Evolutionary conservation across 1,284 basidiomycete genomes (phyloP).

Genomic region (Megacollybia platyphylla): DNA sequence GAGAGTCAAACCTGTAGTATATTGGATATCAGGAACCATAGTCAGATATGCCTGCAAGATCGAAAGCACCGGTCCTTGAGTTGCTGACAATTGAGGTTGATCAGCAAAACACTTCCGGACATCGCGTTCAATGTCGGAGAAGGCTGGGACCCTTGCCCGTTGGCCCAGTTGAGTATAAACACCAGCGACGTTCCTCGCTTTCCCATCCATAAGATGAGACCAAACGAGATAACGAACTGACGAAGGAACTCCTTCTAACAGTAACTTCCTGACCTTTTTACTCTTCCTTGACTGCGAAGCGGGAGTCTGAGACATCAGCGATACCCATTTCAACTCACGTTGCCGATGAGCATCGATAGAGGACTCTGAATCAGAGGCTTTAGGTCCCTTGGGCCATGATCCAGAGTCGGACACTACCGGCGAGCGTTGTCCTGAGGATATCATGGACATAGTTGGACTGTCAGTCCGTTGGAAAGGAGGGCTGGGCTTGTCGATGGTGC

Average conservation of each 20-base stretch:
- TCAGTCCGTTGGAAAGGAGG: constrained; percentile 25
- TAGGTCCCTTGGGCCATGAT: constrained; percentile 1
- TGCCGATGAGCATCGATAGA: constrained; percentile 60
- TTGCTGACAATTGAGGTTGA: constrained; percentile 39
- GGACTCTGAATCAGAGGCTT: constrained; percentile 14
- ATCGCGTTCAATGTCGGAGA: constrained; percentile 51
- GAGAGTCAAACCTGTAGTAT: constrained; percentile 58
- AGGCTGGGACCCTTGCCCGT: constrained; percentile 40
- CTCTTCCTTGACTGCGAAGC: constrained; percentile 60
- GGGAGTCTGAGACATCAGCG: constrained; percentile 48
- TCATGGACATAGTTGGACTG: constrained; percentile 35
- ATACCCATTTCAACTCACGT: constrained; percentile 67
- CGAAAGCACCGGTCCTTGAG: constrained; percentile 38
- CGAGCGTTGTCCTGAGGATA: constrained; percentile 11
- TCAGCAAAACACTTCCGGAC: constrained; percentile 36
- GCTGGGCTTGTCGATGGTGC: constrained; percentile 16
- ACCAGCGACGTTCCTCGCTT: constrained; percentile 53
- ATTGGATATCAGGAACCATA: constrained; percentile 75
- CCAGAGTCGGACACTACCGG: constrained; percentile 12
- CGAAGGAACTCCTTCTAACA: constrained; percentile 73
- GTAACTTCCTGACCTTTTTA: constrained; percentile 75
- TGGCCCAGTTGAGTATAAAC: constrained; percentile 58
- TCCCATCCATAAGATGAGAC: constrained; percentile 69
- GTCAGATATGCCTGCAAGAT: constrained; percentile 62
- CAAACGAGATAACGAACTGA: constrained; percentile 80